Conservation (phyloP, 441 rosid genomes). For the Croton laevigatus region DNA sequence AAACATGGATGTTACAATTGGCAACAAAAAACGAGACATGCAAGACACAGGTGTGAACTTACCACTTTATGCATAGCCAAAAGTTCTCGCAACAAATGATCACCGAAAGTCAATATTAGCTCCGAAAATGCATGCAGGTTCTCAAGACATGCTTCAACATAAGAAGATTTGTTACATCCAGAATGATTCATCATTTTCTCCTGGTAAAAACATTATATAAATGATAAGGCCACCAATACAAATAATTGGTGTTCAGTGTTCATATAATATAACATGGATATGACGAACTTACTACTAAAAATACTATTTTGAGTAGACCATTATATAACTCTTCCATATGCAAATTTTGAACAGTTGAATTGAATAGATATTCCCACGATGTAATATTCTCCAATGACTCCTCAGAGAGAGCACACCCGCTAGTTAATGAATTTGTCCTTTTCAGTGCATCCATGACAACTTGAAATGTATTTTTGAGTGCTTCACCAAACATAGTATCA, state of each 20-base stretch:
- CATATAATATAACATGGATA: background rate
- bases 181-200: conserved; percentile 47
- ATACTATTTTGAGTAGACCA: conserved; percentile 47
- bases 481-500: conserved; percentile 39
- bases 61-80: conserved; percentile 74
- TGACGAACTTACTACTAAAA: conserved; percentile 51
- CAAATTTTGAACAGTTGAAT: conserved; percentile 45
- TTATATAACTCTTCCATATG: conserved; percentile 48
- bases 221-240: conserved; percentile 13
- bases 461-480: conserved; percentile 36
- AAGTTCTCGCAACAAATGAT: conserved; percentile 64
- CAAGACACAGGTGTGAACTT: conserved; percentile 23
- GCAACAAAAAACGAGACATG: background rate
- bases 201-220: conserved; percentile 42
- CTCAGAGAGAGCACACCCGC: conserved; percentile 33
- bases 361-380: conserved; percentile 62
- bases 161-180: conserved; percentile 28
- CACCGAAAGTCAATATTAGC: conserved; percentile 54
- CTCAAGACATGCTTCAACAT: conserved; percentile 50
- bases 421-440: conserved; percentile 39
- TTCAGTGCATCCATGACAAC: conserved; percentile 44
- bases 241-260: background rate
- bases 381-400: conserved; percentile 47
- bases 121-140: conserved; percentile 50
- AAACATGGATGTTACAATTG: background rate